Evolutionary conservation across 345 rosid genomes (phyloP), one percentile per base, ranked within the genome.

Genomic region (Gynandropsis gynandra): DNA sequence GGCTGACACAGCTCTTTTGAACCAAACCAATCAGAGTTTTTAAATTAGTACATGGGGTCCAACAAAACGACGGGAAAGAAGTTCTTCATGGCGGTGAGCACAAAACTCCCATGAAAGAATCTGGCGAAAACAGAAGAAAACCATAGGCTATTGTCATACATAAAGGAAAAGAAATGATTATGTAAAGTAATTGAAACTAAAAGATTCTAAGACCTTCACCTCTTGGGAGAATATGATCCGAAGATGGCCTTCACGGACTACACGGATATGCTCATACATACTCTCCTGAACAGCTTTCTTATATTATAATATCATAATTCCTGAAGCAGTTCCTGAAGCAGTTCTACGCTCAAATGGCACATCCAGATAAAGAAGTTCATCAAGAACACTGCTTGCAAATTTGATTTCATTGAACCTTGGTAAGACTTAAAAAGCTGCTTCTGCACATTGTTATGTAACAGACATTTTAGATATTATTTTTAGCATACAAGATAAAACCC

Each of bases 361-460:
- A 54, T 86, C 89, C 58, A 92, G 70, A 65, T 84, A 92, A 56
- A 87, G 69, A 69, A 92, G 96, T 74, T 92, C 98, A 63, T 92
- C 98, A 42, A 87, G 67, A 46, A 92, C 95, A 42, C 96, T 96
- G 19, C 98, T 87, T 33, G 96, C 89, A 51, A 87, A 92, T 68
- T 92, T 85, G 80, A 92, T 87, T 65, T 92, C 98, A 58, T 82
- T 81, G 21, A 92, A 89, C 72, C 98, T 79, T 2, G 98, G 95
- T 21, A 92, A 81, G 34, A 92, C 84, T 73, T 92, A 95, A 70
- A 79, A 92, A 48, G 98, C 85, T 62, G 95, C 96, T 80, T 87
- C 98, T 92, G 95, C 50, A 63, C 47, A 66, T n/a, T n/a, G n/a
- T n/a, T n/a, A n/a, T n/a, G n/a, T n/a, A n/a, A n/a, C n/a, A n/a